Evolutionary conservation across 768 basidiomycete genomes (phyloP), one percentile per base, ranked within the genome.

Genomic region (Agaricus sinodeliciosus): DNA sequence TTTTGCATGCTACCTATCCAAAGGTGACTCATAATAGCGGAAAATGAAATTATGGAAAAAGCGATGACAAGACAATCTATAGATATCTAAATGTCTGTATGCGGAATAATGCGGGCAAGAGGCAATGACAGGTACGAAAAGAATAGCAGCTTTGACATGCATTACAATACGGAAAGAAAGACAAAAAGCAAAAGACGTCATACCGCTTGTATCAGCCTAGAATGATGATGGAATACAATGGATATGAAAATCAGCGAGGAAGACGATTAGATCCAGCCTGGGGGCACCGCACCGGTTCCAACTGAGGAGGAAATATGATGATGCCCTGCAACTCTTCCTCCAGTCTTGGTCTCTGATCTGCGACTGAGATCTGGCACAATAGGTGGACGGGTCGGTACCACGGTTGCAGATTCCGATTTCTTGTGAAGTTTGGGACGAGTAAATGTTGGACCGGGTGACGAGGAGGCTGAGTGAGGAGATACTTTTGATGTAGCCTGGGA

Each of bases 221-320:
- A 43, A 43, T 19, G n/a, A 43, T 43, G 26, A 43, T 31, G 31
- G 3, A 1, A 31, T 8, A 31, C 11, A 31, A 31, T 31, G 31
- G 11, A 3, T 8, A 8, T 7, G 31, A 31, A 31, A 31, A 31
- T 31, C 31, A 31, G 31, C 31, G 31, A 31, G n/a, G n/a, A 12
- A 13, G 27, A 45, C 15, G 8, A 2, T 40, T 31, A 67, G 44
- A 67, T 67, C 66, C 66, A 67, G 56, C 66, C 63, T 47, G 51
- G 44, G 25, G 35, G 43, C 12, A 42, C 18, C 9, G 35, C 25
- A 27, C 35, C 51, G n/a, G 54, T 61, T 55, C 31, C 27, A 1
- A 44, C 39, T 8, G 51, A 44, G 8, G 51, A 53, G 11, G 51
- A 44, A 36, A 19, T 27, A 15, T 46, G 51, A 19, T 40, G 43